Evolutionary conservation across 1,284 basidiomycete species (phyloP).

Genomic region (Malassezia psittaci): DNA sequence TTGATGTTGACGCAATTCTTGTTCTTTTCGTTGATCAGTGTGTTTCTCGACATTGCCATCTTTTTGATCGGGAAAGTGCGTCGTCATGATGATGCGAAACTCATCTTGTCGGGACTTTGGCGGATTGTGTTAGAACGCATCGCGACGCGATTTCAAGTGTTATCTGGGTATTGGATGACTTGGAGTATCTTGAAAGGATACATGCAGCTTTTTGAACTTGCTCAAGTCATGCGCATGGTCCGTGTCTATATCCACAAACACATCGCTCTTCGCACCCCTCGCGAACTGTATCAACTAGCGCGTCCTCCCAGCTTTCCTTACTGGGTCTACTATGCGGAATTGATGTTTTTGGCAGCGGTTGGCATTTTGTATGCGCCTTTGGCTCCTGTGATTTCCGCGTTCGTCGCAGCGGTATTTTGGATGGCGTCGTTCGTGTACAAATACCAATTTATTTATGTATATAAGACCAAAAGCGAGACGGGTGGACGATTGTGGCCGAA

Average conservation of each 20-base stretch:
- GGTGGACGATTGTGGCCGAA: conserved; percentile 46
- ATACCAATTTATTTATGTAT: conserved; percentile 48
- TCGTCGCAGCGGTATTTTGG: conserved; percentile 35
- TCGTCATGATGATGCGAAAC: conserved; percentile 18
- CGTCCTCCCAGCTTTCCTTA: conserved; percentile 88
- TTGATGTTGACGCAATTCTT: conserved; percentile 43
- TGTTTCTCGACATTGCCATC: conserved; percentile 27
- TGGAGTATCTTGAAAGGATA: conserved; percentile 67
- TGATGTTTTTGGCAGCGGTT: conserved; percentile 40
- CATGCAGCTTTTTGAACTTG: conserved; percentile 83
- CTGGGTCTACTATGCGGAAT: conserved; percentile 62
- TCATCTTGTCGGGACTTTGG: background rate
- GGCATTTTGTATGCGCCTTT: conserved; percentile 40
- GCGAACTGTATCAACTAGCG: conserved; percentile 91
- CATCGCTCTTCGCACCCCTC: conserved; percentile 84
- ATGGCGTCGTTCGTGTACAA: conserved; percentile 40
- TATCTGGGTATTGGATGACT: conserved; percentile 46
- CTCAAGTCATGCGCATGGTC: conserved; percentile 82
- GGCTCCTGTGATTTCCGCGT: conserved; percentile 36
- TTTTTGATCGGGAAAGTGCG: conserved; percentile 18
- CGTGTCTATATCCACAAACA: conserved; percentile 70
- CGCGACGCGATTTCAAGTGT: conserved; percentile 35
- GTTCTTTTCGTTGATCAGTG: conserved; percentile 44
- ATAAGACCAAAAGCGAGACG: conserved; percentile 44
- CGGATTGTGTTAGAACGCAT: conserved; percentile 21